Evolutionary conservation across 768 basidiomycete genomes (phyloP), one percentile per base, ranked within the genome.

Genomic region (Pleurotus salmoneostramineus): DNA sequence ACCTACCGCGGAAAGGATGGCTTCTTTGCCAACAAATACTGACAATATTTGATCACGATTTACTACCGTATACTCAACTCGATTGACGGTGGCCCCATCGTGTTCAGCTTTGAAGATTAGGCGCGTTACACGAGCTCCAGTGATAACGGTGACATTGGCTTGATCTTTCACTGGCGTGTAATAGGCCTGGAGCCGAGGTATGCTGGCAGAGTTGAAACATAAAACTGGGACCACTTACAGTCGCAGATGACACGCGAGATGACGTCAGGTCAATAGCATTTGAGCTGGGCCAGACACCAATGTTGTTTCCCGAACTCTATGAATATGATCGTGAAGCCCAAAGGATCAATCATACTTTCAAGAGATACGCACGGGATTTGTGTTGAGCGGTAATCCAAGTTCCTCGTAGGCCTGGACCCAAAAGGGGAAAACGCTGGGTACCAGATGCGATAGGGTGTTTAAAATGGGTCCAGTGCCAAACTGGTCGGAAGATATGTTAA

Each of bases 61-160:
- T 14, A 72, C 79, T n/a, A 71, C 67, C 1, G 75, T 77, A 61
- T 72, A 84, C 54, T 77, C 75, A 1, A 84, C 79, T 2, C 59
- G 63, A 43, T 75, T 76, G 1, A 82, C 82, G 15, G 33, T 34
- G 17, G 15, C 45, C 31, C 35, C 44, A 12, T 34, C 35, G 56
- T 7, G 10, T 4, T 27, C 17, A 34, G n/a, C 45, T 46, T 17
- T 35, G 21, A 32, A 49, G 1, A 49, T 10, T 17, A 49, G 31
- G 15, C 48, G 48, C 1, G 51, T 36, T 36, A 54, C 51, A 12
- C 40, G 36, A 6, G 51, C 51, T 2, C 51, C 34, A 31, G 51
- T 54, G 32, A 37, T 15, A 14, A 54, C 34, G 33, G 33, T 34
- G 6, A 54, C 7, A 37, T 54, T 54, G 5, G 8, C 31, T 27